phyloP scores from a whole-genome alignment of 2,329 filamentous ascomycete species.

The Colletotrichum filicis region DNA sequence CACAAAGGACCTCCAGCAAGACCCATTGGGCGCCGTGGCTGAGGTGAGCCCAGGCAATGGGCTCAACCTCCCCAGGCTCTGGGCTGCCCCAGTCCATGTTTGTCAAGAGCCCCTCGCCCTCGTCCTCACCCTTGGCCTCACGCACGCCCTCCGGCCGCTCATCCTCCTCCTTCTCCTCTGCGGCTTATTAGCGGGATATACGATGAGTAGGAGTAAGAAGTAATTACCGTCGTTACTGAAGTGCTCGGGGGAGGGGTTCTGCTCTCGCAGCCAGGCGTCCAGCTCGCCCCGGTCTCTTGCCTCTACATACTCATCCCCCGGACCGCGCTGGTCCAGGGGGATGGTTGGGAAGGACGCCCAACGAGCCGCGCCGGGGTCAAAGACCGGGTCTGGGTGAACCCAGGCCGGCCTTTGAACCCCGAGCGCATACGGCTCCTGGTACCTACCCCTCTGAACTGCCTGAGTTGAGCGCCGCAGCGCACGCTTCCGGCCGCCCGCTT shows the following conservation, averaged over 20 bases:
- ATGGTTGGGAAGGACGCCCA: slow-evolving; percentile 40
- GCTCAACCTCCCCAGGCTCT: neutral
- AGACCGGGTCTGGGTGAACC: slow-evolving; percentile 37
- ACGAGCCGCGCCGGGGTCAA: slow-evolving; percentile 39
- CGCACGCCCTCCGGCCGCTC: neutral
- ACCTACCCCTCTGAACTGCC: slow-evolving; percentile 37
- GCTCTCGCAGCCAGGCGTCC: neutral
- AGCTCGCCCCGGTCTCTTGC: neutral
- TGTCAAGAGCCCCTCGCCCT: neutral
- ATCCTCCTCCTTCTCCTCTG: neutral
- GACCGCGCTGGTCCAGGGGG: slow-evolving; percentile 38
- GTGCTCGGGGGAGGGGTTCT: neutral
- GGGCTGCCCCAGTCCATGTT: slow-evolving; percentile 26
- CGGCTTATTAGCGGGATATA: neutral
- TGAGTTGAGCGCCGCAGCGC: slow-evolving; percentile 17
- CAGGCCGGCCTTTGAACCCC: slow-evolving; percentile 12
- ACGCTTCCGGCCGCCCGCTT: neutral
- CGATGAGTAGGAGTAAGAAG: neutral
- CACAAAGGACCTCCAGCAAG: slow-evolving; percentile 9
- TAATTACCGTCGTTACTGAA: neutral
- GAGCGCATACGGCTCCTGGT: slow-evolving; percentile 36
- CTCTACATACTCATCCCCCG: slow-evolving; percentile 17
- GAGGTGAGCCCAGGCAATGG: slow-evolving; percentile 2
- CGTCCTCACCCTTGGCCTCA: neutral
- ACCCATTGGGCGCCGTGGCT: slow-evolving; percentile 8